Base-by-base conservation (phyloP, 2,329 filamentous ascomycete species). In the Aspergillus sp. region DNA sequence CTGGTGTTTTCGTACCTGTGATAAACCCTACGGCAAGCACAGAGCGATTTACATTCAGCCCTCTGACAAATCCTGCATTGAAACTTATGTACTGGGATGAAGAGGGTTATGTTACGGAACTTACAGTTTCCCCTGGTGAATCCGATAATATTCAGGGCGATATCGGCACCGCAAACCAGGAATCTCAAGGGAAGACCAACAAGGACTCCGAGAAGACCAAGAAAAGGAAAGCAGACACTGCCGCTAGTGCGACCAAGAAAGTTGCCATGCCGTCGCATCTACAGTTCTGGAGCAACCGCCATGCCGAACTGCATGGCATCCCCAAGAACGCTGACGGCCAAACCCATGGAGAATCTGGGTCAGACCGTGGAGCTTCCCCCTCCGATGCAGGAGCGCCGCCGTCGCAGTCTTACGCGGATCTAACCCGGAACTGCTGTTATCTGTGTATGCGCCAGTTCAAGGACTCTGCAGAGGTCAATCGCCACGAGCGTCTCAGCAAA, bases 1-100 rank as follows among this genome's bases (percentile, higher is more conserved):
- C 86, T n/a, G 87, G 87, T 4, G 86, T 93, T 2, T 93, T 94
- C 58, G 79, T 90, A 8, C 86, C 85, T 0, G 83, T 86, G 39
- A 74, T 85, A 42, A 78, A 82, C 43, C 74, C 76, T 5, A 73
- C 74, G 4, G 71, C 77, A 0, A 76, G 77, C 12, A 78, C 74
- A n/a, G 75, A 79, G 9, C 73, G 70, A 41, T 82, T 82, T 61
- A 85, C 83, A 0, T 90, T 91, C 58, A 75, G 76, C 30, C 84
- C 85, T 1, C 72, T 87, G 1, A 81, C 80, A 53, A 89, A 89
- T 56, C 75, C 82, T 1, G 72, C 76, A 0, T 67, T 86, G 48
- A 80, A 81, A 49, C 75, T 90, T 38, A 82, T 82, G 58, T 91
- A 91, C 63, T 88, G 86, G 78, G 86, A 90, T 57, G 76, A 82